Evolutionary conservation across 2,329 filamentous ascomycete species (phyloP), one percentile per base, ranked within the genome.

Genomic region (Microdochium nivale): DNA sequence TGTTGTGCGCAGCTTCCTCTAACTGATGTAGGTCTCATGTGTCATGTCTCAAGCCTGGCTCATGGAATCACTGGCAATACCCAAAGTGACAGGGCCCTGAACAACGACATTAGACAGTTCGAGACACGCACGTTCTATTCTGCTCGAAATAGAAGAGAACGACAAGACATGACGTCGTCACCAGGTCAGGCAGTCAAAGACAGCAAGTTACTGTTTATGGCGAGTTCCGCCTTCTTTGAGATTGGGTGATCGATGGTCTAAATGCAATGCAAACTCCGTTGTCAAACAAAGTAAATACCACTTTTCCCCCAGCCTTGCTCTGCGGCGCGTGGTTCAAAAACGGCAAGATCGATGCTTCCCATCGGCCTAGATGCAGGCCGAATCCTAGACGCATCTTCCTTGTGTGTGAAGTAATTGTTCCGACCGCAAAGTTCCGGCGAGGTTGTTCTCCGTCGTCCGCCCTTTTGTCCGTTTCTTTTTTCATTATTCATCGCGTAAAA

Each of bases 251-350:
- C 19, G 40, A 23, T 44, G 40, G 40, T 44, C 14, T 19, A 19
- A 44, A 44, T 23, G 40, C 40, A 44, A 4, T 16, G 40, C 40
- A 19, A 44, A 44, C 40, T 44, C 40, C 40, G 40, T 44, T 44
- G 19, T 44, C 40, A 44, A 44, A 44, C 40, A 44, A 44, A 44
- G 40, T 44, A 13, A 44, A 44, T 44, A 44, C 40, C 40, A 44
- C 13, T 44, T 19, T 21, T 44, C 5, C 9, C 14, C 19, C 19
- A 3, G n/a, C 40, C 33, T 4, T 37, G 14, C 13, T 4, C 5
- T 9, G 13, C 33, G 33, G 16, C 33, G 33, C 13, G 21, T 44
- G 14, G 23, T 44, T 19, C 40, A 19, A 24, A 23, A 8, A 44
- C 40, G 16, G 3, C 40, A 21, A 11, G 13, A 19, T 13, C 19